A percentile compares a stretch with the other conserved stretches of the same genome.
Conservation (phyloP, 73 alveolate species). For the Paramecium sonneborni region DNA sequence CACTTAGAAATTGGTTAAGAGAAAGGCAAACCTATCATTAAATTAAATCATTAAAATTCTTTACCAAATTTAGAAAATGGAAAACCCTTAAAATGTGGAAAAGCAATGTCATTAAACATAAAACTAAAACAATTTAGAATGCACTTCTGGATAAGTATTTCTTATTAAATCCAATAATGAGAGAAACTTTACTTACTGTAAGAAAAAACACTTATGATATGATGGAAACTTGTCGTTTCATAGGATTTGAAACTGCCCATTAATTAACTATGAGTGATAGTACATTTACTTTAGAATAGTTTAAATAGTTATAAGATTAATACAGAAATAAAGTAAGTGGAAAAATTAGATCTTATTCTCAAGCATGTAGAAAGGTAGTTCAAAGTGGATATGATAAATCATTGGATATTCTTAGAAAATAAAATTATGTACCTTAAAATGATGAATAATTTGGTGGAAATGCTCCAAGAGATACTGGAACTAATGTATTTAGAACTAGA, state of each 20-base stretch:
- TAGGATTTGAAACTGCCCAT: conserved; percentile 68
- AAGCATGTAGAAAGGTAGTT: conserved; percentile 76
- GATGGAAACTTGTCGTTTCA: conserved; percentile 77
- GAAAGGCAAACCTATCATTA: conserved; percentile 78
- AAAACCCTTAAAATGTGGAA: conserved; percentile 86
- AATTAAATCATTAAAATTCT: conserved; percentile 73
- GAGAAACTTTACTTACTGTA: conserved; percentile 71
- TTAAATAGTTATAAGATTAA: conserved; percentile 69
- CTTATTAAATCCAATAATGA: conserved; percentile 72
- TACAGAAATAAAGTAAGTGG: conserved; percentile 71
- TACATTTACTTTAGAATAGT: conserved; percentile 72
- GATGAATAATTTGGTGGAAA: conserved; percentile 67
- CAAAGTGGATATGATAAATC: conserved; percentile 75
- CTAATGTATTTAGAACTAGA: conserved; percentile 33
- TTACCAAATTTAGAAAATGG: conserved; percentile 85
- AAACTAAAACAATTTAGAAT: conserved; percentile 73
- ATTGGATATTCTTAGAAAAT: conserved; percentile 74
- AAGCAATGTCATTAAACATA: conserved; percentile 76
- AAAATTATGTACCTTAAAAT: conserved; percentile 71
- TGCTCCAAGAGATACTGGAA: conserved; percentile 55
- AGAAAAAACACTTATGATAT: conserved; percentile 74
- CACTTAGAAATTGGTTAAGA: conserved; percentile 82
- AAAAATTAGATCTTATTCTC: conserved; percentile 70
- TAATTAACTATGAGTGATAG: conserved; percentile 71
- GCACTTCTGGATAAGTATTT: conserved; percentile 79